Evolutionary conservation across 768 basidiomycete genomes (phyloP), one percentile per base, ranked within the genome.

Genomic region (Dentipellis sp.): DNA sequence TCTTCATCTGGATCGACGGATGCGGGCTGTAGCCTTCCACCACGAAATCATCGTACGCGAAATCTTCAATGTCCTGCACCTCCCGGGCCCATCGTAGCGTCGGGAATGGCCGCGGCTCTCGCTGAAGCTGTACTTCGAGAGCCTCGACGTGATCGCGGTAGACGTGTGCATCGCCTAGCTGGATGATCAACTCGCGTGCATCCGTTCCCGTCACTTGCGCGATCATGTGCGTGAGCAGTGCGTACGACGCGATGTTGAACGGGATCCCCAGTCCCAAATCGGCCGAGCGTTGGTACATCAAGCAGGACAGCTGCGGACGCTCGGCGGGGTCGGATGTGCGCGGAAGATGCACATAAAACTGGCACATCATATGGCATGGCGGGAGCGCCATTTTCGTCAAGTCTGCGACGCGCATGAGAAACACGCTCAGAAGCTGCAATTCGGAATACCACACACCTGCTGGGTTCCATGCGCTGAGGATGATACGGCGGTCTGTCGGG

Each of bases 191-290:
- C 68, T 97, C 94, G 68, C 88, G 84, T 0, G 97, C 81, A 35
- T 85, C 82, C 3, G 91, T 94, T 46, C 79, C 77, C 11, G 95
- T 97, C 56, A 97, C 83, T 22, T 82, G 85, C n/a, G 95, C 94
- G 60, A 99, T 82, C 91, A 99, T 94, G 71, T 97, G 94, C 0
- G 94, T 97, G 54, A 99, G 82, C 19, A 99, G 81, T 6, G 97
- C 90, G 70, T 98, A 99, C 0, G 97, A 98, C 11, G 95, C 97
- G 70, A 99, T 98, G 71, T 99, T 99, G 81, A 99, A 99, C 0
- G 95, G 95, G 50, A 99, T 91, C 2, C 95, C 95, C 39, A 99
- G 89, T 1, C 95, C 95, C 8, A 97, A 81, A 68, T 99, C 95
- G 16, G 94, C 94, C 11, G 95, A 97, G 49, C 97, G 90, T 66